A percentile compares a stretch with the other conserved stretches of the same genome.
phyloP scores from a whole-genome alignment of 2,329 filamentous ascomycete genomes.

The Sporothrix humicola region DNA sequence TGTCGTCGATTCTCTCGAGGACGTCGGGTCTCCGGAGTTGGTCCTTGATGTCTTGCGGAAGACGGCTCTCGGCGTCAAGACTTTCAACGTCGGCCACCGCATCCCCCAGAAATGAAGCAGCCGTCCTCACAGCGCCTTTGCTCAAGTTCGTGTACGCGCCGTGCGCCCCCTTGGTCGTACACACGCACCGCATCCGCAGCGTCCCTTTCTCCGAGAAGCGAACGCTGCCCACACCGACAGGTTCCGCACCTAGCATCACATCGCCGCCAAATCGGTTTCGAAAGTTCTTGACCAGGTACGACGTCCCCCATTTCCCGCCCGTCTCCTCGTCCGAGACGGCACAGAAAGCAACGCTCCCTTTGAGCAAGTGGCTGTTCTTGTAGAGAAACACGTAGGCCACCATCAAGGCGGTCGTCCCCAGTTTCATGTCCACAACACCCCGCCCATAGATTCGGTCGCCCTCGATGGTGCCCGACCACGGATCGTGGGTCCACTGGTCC shows the following conservation, averaged over 20 bases:
- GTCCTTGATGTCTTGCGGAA: constrained; percentile 24
- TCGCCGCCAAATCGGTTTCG: constrained; percentile 27
- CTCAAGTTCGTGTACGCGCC: constrained; percentile 35
- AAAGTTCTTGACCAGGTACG: constrained; percentile 5
- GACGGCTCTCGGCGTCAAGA: not conserved
- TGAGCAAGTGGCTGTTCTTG: constrained; percentile 15
- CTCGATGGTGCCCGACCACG: constrained; percentile 34
- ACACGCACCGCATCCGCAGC: constrained; percentile 31
- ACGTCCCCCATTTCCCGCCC: constrained; percentile 33
- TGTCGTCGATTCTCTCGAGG: constrained; percentile 28
- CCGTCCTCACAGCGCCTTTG: constrained; percentile 30
- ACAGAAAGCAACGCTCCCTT: constrained; percentile 32
- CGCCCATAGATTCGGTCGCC: constrained; percentile 33
- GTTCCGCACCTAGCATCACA: constrained; percentile 35
- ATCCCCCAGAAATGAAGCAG: constrained; percentile 18
- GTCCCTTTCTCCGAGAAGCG: constrained; percentile 36
- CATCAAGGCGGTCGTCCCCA: constrained; percentile 34
- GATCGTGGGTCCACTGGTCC: constrained; percentile 30
- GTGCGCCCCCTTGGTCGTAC: constrained; percentile 27
- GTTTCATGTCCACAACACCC: constrained; percentile 36
- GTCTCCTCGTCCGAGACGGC: constrained; percentile 35
- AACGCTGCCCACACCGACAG: constrained; percentile 33
- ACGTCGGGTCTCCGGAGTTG: constrained; percentile 26
- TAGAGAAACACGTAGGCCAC: constrained; percentile 31
- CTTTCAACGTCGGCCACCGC: constrained; percentile 19